Evolutionary conservation across 257 asterid genomes (phyloP).

Genomic region (Rauvolfia tetraphylla): DNA sequence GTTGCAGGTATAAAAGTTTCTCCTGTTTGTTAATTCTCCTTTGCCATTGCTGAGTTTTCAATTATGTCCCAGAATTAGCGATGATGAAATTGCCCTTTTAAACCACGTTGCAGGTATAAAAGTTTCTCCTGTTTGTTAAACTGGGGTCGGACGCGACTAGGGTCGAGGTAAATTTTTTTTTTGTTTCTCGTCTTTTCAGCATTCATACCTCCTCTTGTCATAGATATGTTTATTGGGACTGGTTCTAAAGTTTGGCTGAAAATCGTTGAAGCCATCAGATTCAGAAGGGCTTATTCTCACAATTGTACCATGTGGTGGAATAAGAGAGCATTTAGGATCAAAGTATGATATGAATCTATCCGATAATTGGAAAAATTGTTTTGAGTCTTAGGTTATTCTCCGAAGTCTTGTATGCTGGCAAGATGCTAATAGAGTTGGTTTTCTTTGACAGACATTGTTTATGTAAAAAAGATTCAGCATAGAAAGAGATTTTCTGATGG

Average conservation of each 20-base stretch:
- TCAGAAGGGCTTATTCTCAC: neutral
- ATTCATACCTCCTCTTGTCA: neutral
- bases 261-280: too few species aligned
- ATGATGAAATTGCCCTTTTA: neutral
- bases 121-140: neutral
- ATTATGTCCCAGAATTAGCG: too few species aligned
- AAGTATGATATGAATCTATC: neutral
- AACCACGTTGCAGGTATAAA: neutral
- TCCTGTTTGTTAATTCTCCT: too few species aligned
- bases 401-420: neutral
- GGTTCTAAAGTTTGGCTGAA: neutral
- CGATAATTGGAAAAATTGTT: neutral
- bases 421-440: neutral
- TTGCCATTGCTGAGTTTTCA: too few species aligned
- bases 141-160: neutral
- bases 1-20: too few species aligned
- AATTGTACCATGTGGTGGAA: neutral
- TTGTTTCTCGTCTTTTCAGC: neutral
- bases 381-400: neutral
- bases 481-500: constrained; percentile 21
- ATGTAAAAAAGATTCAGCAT: constrained; percentile 1
- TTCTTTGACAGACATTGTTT: constrained; percentile 1
- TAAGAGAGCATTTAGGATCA: neutral
- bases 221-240: neutral
- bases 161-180: neutral